Evolutionary conservation across 768 basidiomycete species (phyloP), one percentile per base, ranked within the genome.

Genomic region (Leccinum sublutescens): DNA sequence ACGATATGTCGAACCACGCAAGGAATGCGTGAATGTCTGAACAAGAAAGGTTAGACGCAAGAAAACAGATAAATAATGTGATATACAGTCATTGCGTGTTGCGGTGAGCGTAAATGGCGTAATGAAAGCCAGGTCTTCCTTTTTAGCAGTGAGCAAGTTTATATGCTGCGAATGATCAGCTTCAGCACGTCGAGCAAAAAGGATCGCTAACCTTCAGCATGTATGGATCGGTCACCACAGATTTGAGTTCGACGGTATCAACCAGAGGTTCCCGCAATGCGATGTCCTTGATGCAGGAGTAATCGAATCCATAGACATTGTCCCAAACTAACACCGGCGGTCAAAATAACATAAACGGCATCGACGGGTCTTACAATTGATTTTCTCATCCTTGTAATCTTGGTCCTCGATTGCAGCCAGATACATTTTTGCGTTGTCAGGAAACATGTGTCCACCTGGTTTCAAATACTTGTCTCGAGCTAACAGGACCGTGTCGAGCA

Each of bases 361-460:
- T 34, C 14, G 12, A 43, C 4, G 14, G 23, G 6, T 43, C 64
- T 43, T 33, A 98, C 96, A 99, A 76, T 95, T 95, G 71, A 99
- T 99, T 76, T 99, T 99, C 76, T 98, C 96, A 64, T 98, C 95
- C 77, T 98, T 98, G 84, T 99, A 99, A 57, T 98, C 97, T 68
- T 96, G 90, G 74, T 99, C 97, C 76, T 99, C 97, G 74, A 99
- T 98, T 53, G 95, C 97, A 49, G 95, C 97, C 55, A 99, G 71
- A 79, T 89, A 97, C 70, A 99, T 78, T 25, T 85, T 91, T 12
- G 96, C 95, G 54, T 82, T 90, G 77, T 99, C 97, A 10, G 97
- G 97, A 81, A 99, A 98, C 72, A 99, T 92, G 53, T 91, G 81
- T 56, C 97, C 97, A 48, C 78, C 91, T 53, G 86, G 85, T 66